Base-by-base conservation (phyloP, 1,139 yeast genomes). In the Protomyces inundatus region DNA sequence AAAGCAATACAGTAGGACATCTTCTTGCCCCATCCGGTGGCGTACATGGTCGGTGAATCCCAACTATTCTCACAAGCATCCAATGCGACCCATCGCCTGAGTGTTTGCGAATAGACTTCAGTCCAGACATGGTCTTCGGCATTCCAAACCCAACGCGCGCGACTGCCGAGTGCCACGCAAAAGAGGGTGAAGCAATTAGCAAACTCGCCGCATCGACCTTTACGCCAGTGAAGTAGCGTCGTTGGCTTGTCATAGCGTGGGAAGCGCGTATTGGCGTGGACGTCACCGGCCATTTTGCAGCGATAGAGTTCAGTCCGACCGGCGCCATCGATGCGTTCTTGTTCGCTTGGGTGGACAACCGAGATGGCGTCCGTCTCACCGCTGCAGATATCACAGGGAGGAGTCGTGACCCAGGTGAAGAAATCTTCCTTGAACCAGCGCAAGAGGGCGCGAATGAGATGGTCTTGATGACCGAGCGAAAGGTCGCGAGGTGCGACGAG, bases 201-300 rank as follows among this genome's bases (percentile, higher is more conserved):
- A 96, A 96, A 91, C 73, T 91, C 98, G 1, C 98, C 98, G 75
- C 98, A 91, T 55, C 98, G 78, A 0, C 98, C 98, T 40, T 74
- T 73, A 50, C 90, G 77, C 0, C 87, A 82, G 34, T 80, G 76
- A 42, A 93, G 75, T 66, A 82, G 82, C 0, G 77, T 77, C 35
- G 57, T 59, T 0, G 95, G 87, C 68, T 84, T 82, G 71, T 87
- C 86, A 70, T 88, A 87, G 52, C 98, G 79, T 0, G 96, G 89
- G 68, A 90, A 91, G 54, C 88, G 78, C 23, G 83, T 78, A 0
- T 67, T 64, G 0, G 70, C 68, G 0, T 68, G 67, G 32, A n/a
- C 16, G n/a, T 36, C 33, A 39, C 42, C 16, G 14, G 6, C 14
- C 16, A 37, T 14, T 40, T 40, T 37, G 71, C 97, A 90, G 65